phyloP scores from a whole-genome alignment of 2,329 filamentous ascomycete genomes.

The Zelopaecilomyces penicillatus region DNA sequence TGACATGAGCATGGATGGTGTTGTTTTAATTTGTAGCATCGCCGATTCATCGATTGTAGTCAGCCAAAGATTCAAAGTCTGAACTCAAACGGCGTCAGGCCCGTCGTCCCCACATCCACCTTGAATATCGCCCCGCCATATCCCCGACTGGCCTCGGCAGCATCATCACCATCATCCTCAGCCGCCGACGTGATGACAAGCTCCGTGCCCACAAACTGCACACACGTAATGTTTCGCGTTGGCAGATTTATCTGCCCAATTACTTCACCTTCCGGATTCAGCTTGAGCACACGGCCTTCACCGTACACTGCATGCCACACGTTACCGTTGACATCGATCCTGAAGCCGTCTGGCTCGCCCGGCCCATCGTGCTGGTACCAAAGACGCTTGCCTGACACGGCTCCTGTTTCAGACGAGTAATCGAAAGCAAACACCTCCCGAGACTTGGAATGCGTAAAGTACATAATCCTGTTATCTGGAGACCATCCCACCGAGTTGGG shows the following conservation, averaged over 20 bases:
- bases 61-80: constrained; percentile 30
- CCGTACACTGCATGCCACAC: constrained; percentile 87
- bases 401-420: constrained; percentile 56
- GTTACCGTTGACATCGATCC: constrained; percentile 74
- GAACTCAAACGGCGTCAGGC: constrained; percentile 56
- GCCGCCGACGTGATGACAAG: constrained; percentile 72
- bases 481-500: constrained; percentile 85
- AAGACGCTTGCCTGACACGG: constrained; percentile 58
- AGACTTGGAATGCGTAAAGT: constrained; percentile 71
- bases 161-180: constrained; percentile 53
- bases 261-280: constrained; percentile 60
- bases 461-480: constrained; percentile 62
- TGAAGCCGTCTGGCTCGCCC: constrained; percentile 75
- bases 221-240: constrained; percentile 72
- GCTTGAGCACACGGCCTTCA: constrained; percentile 64
- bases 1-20: too few species aligned
- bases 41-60: too few species aligned
- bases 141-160: constrained; percentile 49
- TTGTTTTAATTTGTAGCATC: too few species aligned
- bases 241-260: constrained; percentile 69
- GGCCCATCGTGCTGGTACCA: constrained; percentile 63
- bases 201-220: constrained; percentile 65
- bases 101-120: constrained; percentile 66
- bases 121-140: constrained; percentile 66
- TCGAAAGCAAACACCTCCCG: constrained; percentile 66